Conservation (phyloP, 306 rosid species). For the Urtica urens region DNA sequence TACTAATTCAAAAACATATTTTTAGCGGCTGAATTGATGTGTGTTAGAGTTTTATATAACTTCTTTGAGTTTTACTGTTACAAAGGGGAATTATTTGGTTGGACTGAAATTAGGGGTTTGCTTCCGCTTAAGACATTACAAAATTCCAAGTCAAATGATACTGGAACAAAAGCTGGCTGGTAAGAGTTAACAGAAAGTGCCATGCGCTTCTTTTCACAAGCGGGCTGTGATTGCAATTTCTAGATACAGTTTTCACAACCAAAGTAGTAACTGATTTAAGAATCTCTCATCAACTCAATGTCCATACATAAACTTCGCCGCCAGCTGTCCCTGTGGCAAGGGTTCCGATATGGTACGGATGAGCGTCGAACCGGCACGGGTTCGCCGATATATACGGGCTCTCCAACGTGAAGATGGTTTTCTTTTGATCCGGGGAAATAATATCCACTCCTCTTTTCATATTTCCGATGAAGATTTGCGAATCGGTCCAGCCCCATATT, state of each 20-base stretch:
- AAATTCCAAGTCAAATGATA: no score
- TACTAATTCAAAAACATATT: no score
- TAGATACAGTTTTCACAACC: background rate
- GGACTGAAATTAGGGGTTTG: no score
- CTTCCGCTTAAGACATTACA: no score
- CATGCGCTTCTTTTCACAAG: background rate
- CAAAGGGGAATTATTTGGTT: no score
- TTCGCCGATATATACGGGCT: constrained; percentile 64
- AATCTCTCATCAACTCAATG: background rate
- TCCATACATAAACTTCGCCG: constrained; percentile 32
- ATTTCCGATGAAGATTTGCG: constrained; percentile 58
- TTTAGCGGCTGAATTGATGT: no score
- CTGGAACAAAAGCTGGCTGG: no score
- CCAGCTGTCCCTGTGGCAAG: constrained; percentile 42
- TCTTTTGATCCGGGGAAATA: constrained; percentile 37
- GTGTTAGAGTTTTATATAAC: no score
- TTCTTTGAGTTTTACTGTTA: no score
- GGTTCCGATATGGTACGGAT: constrained; percentile 37
- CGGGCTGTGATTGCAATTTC: no score
- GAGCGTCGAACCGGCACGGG: constrained; percentile 66
- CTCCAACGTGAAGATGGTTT: constrained; percentile 32
- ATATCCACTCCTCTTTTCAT: constrained; percentile 74
- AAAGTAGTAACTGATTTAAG: background rate
- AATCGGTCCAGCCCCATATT: constrained; percentile 94
- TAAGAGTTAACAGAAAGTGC: background rate